A percentile compares a stretch with the other conserved stretches of the same genome.
Conservation (phyloP, 2,329 filamentous ascomycete genomes). For the Hyphodiscus sp. region DNA sequence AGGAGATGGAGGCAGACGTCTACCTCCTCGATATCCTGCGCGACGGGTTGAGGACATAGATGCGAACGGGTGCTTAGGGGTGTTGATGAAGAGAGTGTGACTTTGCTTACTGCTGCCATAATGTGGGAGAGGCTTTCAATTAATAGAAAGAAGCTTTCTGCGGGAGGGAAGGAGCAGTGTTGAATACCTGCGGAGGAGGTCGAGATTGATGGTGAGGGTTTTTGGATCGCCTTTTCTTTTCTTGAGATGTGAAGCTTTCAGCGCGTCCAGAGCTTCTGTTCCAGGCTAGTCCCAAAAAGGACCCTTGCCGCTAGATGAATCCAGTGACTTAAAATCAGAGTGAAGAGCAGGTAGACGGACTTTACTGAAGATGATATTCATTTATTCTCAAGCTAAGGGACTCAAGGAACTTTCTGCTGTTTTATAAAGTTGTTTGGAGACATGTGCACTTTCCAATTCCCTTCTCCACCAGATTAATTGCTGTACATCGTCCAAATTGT, state of each 20-base stretch:
- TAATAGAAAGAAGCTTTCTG: constrained; percentile 4
- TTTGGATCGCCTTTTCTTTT: constrained; percentile 10
- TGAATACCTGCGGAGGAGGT: constrained; percentile 4
- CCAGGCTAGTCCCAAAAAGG: too few species aligned
- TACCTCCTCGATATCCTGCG: background rate
- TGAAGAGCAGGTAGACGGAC: too few species aligned
- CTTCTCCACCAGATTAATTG: too few species aligned
- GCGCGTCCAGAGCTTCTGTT: constrained; percentile 10
- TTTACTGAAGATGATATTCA: too few species aligned
- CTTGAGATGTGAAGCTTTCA: constrained; percentile 13
- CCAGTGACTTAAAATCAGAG: background rate
- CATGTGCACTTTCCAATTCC: too few species aligned
- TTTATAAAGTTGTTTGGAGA: too few species aligned
- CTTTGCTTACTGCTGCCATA: constrained; percentile 26
- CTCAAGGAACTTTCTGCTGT: too few species aligned
- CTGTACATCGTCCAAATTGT: too few species aligned
- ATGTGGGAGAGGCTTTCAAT: constrained; percentile 9
- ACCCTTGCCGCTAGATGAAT: constrained; percentile 4
- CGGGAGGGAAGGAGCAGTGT: constrained; percentile 4
- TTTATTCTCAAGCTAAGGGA: too few species aligned
- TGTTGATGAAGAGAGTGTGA: constrained; percentile 7
- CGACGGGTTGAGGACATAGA: background rate
- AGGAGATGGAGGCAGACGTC: background rate
- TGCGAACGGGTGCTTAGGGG: background rate
- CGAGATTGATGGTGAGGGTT: constrained; percentile 7